These are phyloP conservation scores for Kwoniella pini DNA, from an alignment of 768 basidiomycete genomes.

Conservation along the genomic window DNA sequence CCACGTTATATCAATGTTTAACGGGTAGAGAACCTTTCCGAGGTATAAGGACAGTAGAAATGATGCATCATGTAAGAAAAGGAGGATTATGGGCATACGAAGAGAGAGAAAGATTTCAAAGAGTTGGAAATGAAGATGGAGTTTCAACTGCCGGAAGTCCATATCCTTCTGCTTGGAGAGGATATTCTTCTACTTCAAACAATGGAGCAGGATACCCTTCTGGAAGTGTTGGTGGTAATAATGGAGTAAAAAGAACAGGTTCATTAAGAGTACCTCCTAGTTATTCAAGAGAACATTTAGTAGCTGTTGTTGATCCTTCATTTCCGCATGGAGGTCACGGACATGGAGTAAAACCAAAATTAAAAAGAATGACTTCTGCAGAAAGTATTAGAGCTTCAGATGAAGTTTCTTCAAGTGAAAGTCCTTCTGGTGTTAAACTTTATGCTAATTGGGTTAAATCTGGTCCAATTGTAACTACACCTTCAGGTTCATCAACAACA, in stretches of 20 bases:
- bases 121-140: constrained; percentile 29
- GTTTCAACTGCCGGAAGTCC: constrained; percentile 25
- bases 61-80: constrained; percentile 54
- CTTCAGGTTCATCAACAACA: neutral
- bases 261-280: constrained; percentile 33
- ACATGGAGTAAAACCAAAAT: constrained; percentile 17
- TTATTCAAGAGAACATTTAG: constrained; percentile 5
- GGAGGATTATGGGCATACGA: constrained; percentile 57
- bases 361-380: constrained; percentile 38
- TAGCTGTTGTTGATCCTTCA: neutral
- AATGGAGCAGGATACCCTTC: constrained; percentile 16
- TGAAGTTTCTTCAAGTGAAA: constrained; percentile 23
- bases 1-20: constrained; percentile 55
- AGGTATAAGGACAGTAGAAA: constrained; percentile 51
- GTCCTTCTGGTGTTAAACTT: constrained; percentile 30
- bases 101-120: constrained; percentile 46
- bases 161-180: constrained; percentile 38
- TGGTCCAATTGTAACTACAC: constrained; percentile 1
- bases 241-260: constrained; percentile 35
- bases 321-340: neutral
- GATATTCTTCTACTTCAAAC: neutral
- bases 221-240: neutral
- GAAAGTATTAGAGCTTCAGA: constrained; percentile 36
- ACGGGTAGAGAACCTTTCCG: constrained; percentile 56
- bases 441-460: constrained; percentile 33